Conservation (phyloP, 2,329 filamentous ascomycete genomes). For the Fusarium veterinarium region DNA sequence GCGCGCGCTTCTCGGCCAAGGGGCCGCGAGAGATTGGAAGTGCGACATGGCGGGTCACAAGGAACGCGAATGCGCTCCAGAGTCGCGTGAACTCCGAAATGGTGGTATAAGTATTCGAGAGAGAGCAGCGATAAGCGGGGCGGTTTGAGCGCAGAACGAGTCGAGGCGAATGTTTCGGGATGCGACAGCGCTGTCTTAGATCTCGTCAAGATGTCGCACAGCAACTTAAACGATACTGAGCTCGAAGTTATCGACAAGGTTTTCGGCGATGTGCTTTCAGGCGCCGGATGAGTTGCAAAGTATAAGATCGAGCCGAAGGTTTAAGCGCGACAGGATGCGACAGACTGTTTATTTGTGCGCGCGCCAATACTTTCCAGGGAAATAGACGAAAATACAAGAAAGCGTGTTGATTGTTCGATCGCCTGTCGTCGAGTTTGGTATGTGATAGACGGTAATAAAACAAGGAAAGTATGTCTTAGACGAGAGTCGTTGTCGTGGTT, state of each 20-base stretch:
- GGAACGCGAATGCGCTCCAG: slow-evolving; percentile 38
- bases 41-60: slow-evolving; percentile 55
- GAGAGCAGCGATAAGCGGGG: slow-evolving; percentile 8
- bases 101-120: slow-evolving; percentile 27
- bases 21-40: slow-evolving; percentile 58
- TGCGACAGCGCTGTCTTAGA: slow-evolving; percentile 42
- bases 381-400: slow-evolving; percentile 22
- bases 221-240: slow-evolving; percentile 5
- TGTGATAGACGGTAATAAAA: neutral
- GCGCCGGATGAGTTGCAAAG: neutral
- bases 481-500: slow-evolving; percentile 12
- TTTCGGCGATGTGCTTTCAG: slow-evolving; percentile 10
- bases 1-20: slow-evolving; percentile 58
- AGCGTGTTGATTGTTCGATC: slow-evolving; percentile 6
- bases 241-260: slow-evolving; percentile 12
- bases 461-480: slow-evolving; percentile 20
- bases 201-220: slow-evolving; percentile 27
- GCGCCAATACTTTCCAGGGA: slow-evolving; percentile 11
- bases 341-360: slow-evolving; percentile 21
- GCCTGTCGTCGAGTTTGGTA: slow-evolving; percentile 16
- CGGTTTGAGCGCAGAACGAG: slow-evolving; percentile 25
- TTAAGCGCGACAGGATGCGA: slow-evolving; percentile 18
- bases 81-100: slow-evolving; percentile 18
- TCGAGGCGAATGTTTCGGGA: slow-evolving; percentile 38
- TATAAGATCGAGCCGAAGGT: neutral